Evolutionary conservation across 768 basidiomycete species (phyloP).

Genomic region (Naganishia antarctica): DNA sequence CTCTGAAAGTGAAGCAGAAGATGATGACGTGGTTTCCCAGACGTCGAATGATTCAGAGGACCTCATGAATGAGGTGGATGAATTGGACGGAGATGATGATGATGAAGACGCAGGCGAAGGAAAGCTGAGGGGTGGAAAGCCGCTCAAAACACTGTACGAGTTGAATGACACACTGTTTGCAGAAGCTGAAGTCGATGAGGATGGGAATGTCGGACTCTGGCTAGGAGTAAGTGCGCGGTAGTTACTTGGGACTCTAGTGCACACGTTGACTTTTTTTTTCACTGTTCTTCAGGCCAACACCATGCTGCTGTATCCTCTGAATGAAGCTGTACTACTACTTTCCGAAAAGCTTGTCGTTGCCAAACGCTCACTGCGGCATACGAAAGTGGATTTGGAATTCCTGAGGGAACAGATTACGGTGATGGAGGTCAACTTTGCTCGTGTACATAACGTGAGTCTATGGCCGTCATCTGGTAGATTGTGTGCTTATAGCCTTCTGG

Average conservation of each 20-base stretch:
- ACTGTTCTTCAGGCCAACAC: constrained; percentile 71
- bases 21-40: constrained; percentile 35
- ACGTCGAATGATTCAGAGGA: constrained; percentile 51
- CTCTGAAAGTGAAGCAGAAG: constrained; percentile 8
- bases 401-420: constrained; percentile 89
- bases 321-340: constrained; percentile 69
- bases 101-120: constrained; percentile 50
- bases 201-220: constrained; percentile 89
- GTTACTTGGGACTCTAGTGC: too few relatives aligned
- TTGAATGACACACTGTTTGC: constrained; percentile 92
- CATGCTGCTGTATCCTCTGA: constrained; percentile 88
- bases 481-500: neutral
- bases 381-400: constrained; percentile 84
- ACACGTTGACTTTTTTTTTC: neutral
- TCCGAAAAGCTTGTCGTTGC: constrained; percentile 69
- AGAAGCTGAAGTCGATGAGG: constrained; percentile 79
- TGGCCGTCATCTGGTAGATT: neutral
- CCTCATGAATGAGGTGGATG: constrained; percentile 42
- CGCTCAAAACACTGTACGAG: constrained; percentile 81
- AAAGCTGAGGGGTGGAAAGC: constrained; percentile 32
- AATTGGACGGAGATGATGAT: constrained; percentile 38
- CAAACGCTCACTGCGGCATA: constrained; percentile 61
- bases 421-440: constrained; percentile 91
- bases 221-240: constrained; percentile 86
- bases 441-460: constrained; percentile 69